Percentiles rank a stretch among this genome's conserved stretches.
Evolutionary conservation across 805 yeast genomes (phyloP).

Genomic region (Lipomyces spencermartinsiae): DNA sequence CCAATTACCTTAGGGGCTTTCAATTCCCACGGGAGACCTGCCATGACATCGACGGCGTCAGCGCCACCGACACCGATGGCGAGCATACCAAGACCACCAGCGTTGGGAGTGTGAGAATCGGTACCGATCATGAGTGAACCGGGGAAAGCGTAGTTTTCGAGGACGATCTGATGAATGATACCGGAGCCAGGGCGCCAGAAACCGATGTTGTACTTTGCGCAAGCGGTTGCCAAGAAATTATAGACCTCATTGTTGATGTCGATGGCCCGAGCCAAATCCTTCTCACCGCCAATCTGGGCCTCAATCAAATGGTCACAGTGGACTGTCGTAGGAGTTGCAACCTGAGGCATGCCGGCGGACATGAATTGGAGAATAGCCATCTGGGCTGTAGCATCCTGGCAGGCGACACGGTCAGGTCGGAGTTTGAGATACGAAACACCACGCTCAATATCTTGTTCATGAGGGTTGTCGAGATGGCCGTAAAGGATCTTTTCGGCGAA

Average conservation of each 20-base stretch:
- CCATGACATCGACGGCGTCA: conserved; percentile 97
- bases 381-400: conserved; percentile 99
- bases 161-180: conserved; percentile 95
- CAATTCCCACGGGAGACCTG: conserved; percentile 98
- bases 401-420: conserved; percentile 97
- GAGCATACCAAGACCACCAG: conserved; percentile 98
- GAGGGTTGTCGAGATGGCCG: conserved; percentile 89
- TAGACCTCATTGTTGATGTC: conserved; percentile 92
- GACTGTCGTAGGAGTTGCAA: conserved; percentile 92
- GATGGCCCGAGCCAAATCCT: conserved; percentile 80
- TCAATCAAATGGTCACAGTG: conserved; percentile 99
- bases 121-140: conserved; percentile 98
- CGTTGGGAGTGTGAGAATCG: conserved; percentile 98
- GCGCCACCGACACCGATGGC: conserved; percentile 99
- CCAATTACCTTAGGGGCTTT: conserved; percentile 96
- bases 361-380: conserved; percentile 98
- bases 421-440: conserved; percentile 91
- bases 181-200: conserved; percentile 99
- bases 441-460: conserved; percentile 62
- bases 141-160: conserved; percentile 96
- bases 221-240: conserved; percentile 90
- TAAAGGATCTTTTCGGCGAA: conserved; percentile 93
- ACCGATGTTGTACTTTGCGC: conserved; percentile 93
- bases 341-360: conserved; percentile 89
- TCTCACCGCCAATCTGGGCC: conserved; percentile 90